Evolutionary conservation across 2,329 filamentous ascomycete genomes (phyloP), one percentile per base, ranked within the genome.

Genomic region (Pyricularia pennisetigena): DNA sequence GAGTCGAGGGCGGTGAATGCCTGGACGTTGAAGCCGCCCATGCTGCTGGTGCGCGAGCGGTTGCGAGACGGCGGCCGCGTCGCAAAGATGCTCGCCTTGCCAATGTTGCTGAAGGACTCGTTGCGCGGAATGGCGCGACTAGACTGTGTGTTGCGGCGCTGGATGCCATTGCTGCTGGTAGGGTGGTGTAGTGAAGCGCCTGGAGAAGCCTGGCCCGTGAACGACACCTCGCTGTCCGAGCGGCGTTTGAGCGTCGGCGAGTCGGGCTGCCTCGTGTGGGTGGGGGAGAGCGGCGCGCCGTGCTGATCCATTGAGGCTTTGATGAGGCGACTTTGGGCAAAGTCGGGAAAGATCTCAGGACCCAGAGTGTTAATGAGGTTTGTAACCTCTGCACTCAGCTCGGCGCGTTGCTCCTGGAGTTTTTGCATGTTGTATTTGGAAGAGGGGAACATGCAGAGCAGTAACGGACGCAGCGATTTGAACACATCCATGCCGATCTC

Each of bases 401-500:
- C 85, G 29, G 86, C 89, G 67, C 95, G 88, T 70, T 87, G 84
- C 72, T 86, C 81, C 69, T 93, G 88, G 66, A 99, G 85, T 73
- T 90, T 90, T 71, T 92, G 86, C 65, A 99, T 87, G 69, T 90
- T 92, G 80, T 94, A 97, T 76, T 88, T 90, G 1, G 92, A 94
- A 4, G 88, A 88, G 1, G 95, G 95, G 73, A 91, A 90, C 74
- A 98, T 85, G 71, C 92, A 95, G 41, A 97, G 83, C 64, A 97
- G 82, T 10, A 99, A 86, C 6, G 95, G 95, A 10, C 93, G 88
- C 20, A 99, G 85, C 0, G 94, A 98, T 79, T 98, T 99, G 81
- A 95, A 82, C 68, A 99, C 97, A 76, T 99, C 95, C 93, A 99
- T 97, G 67, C 94, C 95, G n/a, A 97, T 90, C 80, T 99, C 95